Evolutionary conservation across 2,329 filamentous ascomycete genomes (phyloP), one percentile per base, ranked within the genome.

Genomic region (Alternaria infectoria): DNA sequence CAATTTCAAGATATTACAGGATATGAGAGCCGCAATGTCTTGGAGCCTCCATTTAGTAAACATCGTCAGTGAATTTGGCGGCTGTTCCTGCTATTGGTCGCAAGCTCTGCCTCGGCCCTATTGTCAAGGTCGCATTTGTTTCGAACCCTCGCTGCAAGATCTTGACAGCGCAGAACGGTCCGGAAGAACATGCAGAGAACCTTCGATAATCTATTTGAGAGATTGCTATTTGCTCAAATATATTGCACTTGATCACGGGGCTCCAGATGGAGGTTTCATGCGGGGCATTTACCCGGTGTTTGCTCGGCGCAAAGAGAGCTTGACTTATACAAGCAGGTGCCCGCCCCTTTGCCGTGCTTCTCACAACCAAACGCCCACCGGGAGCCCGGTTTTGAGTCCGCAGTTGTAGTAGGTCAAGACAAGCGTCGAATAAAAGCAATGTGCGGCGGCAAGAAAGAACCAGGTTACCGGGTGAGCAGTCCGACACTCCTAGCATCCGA

Each of bases 271-370:
- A 15, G 58, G 44, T 49, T 40, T 25, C 54, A 49, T 47, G 56
- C 57, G 59, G 65, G 36, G 43, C 55, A 57, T 68, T 67, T 65
- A 67, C 59, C 65, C 62, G 61, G 63, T 62, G 58, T 52, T 54
- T 50, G 6, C 11, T 32, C 19, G 61, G 57, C 32, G 47, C 47
- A 51, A 60, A 67, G 36, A 54, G 49, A 51, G 49, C 28, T 52
- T 25, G 13, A 64, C 65, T 36, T 47, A 15, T 54, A 44, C 26
- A 54, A 50, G 54, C 49, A 50, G 44, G 54, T 51, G 43, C 54
- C 23, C 36, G 46, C 10, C 19, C 28, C 28, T 49, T 28, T 30
- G 21, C 43, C 44, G 26, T 49, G 13, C 19, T 40, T 26, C 21
- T 32, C 28, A n/a, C 26, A 19, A 25, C 19, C 30, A 57, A 13